phyloP scores from a whole-genome alignment of 106 monocot species.

The Phalaenopsis equestris region DNA sequence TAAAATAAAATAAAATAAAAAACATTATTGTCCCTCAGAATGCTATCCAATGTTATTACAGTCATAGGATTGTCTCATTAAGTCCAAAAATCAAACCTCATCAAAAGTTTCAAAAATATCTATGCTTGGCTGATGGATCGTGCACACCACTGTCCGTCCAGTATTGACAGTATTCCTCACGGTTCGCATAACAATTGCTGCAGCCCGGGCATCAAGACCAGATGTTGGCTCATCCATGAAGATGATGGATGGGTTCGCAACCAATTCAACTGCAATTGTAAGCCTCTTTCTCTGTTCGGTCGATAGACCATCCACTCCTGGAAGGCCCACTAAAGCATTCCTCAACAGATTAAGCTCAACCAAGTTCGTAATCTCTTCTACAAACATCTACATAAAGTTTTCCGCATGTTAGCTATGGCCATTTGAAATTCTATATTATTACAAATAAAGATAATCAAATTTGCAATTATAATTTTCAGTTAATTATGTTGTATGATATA shows the following conservation, averaged over 20 bases:
- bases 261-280: constrained; percentile 87
- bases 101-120: constrained; percentile 98
- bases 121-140: constrained; percentile 96
- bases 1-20: not conserved
- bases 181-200: constrained; percentile 92
- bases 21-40: not conserved
- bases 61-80: not conserved
- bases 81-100: constrained; percentile 41
- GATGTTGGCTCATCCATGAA: constrained; percentile 99
- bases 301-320: constrained; percentile 66
- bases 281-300: constrained; percentile 89
- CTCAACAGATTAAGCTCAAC: constrained; percentile 64
- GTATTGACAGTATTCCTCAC: constrained; percentile 87
- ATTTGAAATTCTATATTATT: constrained; percentile 3
- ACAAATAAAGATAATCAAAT: not conserved
- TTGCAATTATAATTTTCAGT: not conserved
- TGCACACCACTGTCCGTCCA: constrained; percentile 87
- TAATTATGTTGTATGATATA: not conserved
- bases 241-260: constrained; percentile 88
- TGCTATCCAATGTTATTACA: not conserved
- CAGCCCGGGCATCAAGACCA: constrained; percentile 89
- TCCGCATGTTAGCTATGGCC: not conserved
- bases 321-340: constrained; percentile 70
- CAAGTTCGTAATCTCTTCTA: constrained; percentile 71
- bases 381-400: constrained; percentile 55